A percentile compares a stretch with the other conserved stretches of the same genome.
phyloP scores from a whole-genome alignment of 371 early-diverging fungal genomes.

The Rhizopus sp. region DNA sequence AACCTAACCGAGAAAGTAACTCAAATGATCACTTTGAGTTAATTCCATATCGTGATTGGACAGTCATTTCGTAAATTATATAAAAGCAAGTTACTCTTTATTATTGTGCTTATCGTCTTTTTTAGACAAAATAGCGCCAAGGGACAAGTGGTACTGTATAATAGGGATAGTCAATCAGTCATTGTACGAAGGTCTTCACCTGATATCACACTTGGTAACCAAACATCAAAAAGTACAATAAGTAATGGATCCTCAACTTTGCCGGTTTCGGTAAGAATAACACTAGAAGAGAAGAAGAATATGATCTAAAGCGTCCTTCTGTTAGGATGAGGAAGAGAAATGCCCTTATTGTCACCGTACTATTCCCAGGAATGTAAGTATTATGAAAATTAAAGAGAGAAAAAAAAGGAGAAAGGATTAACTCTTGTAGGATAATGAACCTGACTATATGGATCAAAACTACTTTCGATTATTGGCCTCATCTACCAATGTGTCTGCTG shows the following conservation, averaged over 20 bases:
- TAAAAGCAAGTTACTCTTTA: neutral
- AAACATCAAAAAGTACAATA: neutral
- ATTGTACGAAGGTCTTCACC: conserved; percentile 39
- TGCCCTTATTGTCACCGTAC: conserved; percentile 49
- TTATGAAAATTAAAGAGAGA: neutral
- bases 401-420: neutral
- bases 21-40: conserved; percentile 32
- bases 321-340: conserved; percentile 7
- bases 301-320: neutral
- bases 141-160: conserved; percentile 53
- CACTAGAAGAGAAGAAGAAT: neutral
- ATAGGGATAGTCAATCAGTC: conserved; percentile 40
- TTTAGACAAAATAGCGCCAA: conserved; percentile 41
- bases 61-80: conserved; percentile 50
- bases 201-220: conserved; percentile 1
- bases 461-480: conserved; percentile 65
- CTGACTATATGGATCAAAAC: conserved; percentile 64
- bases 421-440: conserved; percentile 18
- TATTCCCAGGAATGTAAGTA: conserved; percentile 10
- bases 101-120: neutral
- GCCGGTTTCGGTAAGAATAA: neutral
- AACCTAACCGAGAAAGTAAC: conserved; percentile 6
- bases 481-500: conserved; percentile 16
- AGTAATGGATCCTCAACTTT: neutral
- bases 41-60: conserved; percentile 59